Base-by-base conservation (phyloP, 2,329 filamentous ascomycete species). In the Penicillium sp. region DNA sequence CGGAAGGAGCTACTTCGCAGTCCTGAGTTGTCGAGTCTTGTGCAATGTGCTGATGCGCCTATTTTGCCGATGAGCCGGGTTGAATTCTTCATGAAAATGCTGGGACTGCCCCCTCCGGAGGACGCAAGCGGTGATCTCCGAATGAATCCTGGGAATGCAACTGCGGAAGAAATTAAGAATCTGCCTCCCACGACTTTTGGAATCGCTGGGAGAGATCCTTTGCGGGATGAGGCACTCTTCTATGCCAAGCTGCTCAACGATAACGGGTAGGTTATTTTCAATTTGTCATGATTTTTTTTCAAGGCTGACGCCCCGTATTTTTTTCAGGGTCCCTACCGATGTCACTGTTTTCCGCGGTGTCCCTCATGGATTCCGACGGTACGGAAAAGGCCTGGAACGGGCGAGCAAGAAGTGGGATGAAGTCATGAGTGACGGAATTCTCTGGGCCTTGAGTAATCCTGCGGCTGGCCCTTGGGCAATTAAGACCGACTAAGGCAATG, bases 281-380 rank as follows among this genome's bases (percentile, higher is more conserved):
- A 40, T 43, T 11, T 18, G 5, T 9, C 4, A 20, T 9, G 18
- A 5, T 7, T 25, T 23, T 40, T 14, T 31, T 12, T 15, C 40
- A n/a, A 6, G 22, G 37, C 48, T 42, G 44, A 44, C 15, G 8
- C 23, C 12, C 42, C 31, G 6, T 12, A 2, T n/a, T 41, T 2
- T 18, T 14, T 49, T 3, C n/a, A 80, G 78, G 0, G 79, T 84
- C 0, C 76, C 81, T 0, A 82, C 80, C 0, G 69, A 81, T 51
- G 67, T 79, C 0, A 69, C 76, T 53, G 58, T 84, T 1, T 83
- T 83, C 64, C 75, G 71, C 25, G 82, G 82, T 0, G 67, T 84
- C 0, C 82, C 82, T 0, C 82, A 85, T 68, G 78, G 77, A 0
- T 82, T 82, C 60, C 67, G 77, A 42, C 56, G 67, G 6, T 66